Base-by-base conservation (phyloP, 257 asterid genomes). In the Phtheirospermum japonicum region DNA sequence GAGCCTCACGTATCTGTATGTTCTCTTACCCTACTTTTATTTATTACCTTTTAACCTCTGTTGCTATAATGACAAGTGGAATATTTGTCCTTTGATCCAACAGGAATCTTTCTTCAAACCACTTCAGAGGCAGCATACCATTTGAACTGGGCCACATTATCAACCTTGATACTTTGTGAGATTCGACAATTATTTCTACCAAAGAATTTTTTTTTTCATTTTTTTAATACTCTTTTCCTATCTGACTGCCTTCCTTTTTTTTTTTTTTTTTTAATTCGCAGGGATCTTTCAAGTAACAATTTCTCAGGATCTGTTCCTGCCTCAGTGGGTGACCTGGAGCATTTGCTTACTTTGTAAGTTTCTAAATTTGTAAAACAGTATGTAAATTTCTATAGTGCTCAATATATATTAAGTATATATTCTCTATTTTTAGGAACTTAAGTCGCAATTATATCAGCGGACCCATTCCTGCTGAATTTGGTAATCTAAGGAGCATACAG, bases 1-100 rank as follows among this genome's bases (percentile, higher is more conserved):
- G 75, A 93, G 99, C 92, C 83, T 93, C 49, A 93, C 99, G 2
- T 89, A 87, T 71, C 75, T 93, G 99, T 93, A 89, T 31, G 86
- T 73, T 61, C 14, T 18, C 33, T 4, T 53, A 61, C 52, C 13
- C 11, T 9, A 52, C 10, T 23, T 34, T 0, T 61, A 4, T 6
- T 19, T 23, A 0, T 16, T 32, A 4, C 7, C 19, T 10, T 18
- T 14, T 9, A 42, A 5, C 28, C 20, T 63, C 19, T 50, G 33
- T 18, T 53, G 42, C 26, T 20, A 49, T 61, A 7, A 11, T 60
- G n/a, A 69, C 57, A 51, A 36, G 18, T 9, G 10, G 20, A 14
- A 42, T 63, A 59, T 43, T 53, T 49, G 45, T 32, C 57, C 61
- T 4, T n/a, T 45, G 9, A 23, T 57, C 36, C 17, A 13, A 1